Base-by-base conservation (phyloP, 2,329 filamentous ascomycete genomes). In the Metarhizium album region DNA sequence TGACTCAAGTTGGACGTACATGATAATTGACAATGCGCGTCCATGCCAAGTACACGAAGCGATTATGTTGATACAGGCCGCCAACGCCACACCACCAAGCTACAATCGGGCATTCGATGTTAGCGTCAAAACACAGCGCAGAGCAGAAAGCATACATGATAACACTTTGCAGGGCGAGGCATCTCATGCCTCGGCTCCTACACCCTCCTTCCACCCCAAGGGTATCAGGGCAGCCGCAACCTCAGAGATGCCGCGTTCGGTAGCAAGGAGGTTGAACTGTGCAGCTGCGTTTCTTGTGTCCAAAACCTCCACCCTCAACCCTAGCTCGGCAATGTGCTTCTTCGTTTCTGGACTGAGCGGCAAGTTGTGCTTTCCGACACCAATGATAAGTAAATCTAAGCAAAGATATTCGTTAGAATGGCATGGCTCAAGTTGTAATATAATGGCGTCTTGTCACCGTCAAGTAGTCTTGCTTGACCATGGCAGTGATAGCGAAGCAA, bases 231-330 rank as follows among this genome's bases (percentile, higher is more conserved):
- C 91, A 2, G 89, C 91, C 27, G 90, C 91, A 54, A 97, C 83
- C 60, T 91, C 85, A 20, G 82, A 76, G 5, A 93, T 82, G 1
- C 93, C 91, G 48, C 93, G 75, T 71, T 98, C 93, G 18, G 90
- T 97, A n/a, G 90, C 91, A 50, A 98, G 71, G 61, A 98, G 66
- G 64, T 98, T 98, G 67, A 93, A 98, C 66, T 96, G 90, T 33
- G 90, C 86, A 1, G 91, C 88, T 8, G 93, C 93, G 68, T 97
- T 97, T 55, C 89, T 76, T 31, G 93, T 97, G 69, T 97, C 93
- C 62, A 91, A 78, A 3, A 96, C 77, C 62, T 98, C 93, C 4
- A 97, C 75, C 52, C 88, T 76, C 58, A 97, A 86, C 0, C 93
- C 93, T 42, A 97, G 68, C 29, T 79, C 77, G 54, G 84, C 85